A percentile compares a stretch with the other conserved stretches of the same genome.
Evolutionary conservation across 257 asterid genomes (phyloP).

Genomic region (Misopates orontium): DNA sequence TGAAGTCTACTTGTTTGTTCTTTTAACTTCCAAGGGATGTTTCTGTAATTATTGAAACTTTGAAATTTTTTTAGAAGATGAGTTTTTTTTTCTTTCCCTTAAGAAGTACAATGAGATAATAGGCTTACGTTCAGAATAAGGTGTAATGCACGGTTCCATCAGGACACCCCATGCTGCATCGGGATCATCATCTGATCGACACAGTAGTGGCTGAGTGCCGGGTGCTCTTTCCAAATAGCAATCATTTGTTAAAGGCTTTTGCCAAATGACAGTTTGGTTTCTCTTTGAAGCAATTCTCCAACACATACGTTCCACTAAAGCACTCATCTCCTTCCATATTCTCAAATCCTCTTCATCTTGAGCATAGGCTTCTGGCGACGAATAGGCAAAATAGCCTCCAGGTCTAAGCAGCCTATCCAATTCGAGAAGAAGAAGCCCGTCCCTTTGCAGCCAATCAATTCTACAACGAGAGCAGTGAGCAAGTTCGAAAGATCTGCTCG

Average conservation of each 20-base stretch:
- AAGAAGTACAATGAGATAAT: not conserved
- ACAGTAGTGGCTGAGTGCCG: conserved; percentile 83
- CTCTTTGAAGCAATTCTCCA: conserved; percentile 81
- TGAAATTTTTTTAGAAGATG: no score
- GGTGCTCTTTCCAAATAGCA: conserved; percentile 58
- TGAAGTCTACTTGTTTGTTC: no score
- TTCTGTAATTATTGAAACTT: no score
- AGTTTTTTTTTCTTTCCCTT: no score
- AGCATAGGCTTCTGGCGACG: conserved; percentile 96
- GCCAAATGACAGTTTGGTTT: conserved; percentile 94
- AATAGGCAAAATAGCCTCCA: conserved; percentile 94
- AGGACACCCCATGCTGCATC: conserved; percentile 83
- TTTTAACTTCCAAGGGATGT: no score
- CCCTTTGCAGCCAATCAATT: conserved; percentile 95
- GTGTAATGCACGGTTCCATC: conserved; percentile 91
- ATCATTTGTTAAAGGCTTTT: conserved; percentile 77
- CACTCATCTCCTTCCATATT: conserved; percentile 86
- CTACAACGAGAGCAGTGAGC: conserved; percentile 98
- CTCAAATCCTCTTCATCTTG: conserved; percentile 90
- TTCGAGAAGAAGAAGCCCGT: conserved; percentile 91
- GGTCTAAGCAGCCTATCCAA: conserved; percentile 88
- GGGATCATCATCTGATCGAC: conserved; percentile 85
- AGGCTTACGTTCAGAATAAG: conserved; percentile 89
- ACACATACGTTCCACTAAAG: conserved; percentile 89
- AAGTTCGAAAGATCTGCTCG: conserved; percentile 92